A percentile compares a stretch with the other conserved stretches of the same genome.
These are phyloP conservation scores for Trametes punicea DNA, from an alignment of 768 basidiomycete species.

Conservation along the genomic window DNA sequence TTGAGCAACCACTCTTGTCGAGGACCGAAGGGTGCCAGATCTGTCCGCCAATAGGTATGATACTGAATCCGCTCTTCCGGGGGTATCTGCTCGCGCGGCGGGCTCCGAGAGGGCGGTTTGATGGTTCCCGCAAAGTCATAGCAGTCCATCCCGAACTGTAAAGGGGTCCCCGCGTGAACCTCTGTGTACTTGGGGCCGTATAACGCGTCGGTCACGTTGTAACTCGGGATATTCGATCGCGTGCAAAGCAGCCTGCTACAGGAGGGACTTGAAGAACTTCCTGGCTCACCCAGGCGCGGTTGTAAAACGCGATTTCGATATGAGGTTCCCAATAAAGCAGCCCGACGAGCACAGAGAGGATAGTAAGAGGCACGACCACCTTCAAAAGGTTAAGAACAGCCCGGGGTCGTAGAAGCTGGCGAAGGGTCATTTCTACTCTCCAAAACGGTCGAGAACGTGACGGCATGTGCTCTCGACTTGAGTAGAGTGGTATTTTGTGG, in stretches of 20 bases:
- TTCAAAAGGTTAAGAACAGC: constrained; percentile 20
- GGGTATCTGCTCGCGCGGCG: constrained; percentile 8
- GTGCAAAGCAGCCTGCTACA: constrained; percentile 73
- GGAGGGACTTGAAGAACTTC: constrained; percentile 68
- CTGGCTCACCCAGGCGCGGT: constrained; percentile 65
- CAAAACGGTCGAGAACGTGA: not conserved
- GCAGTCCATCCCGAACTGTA: constrained; percentile 84
- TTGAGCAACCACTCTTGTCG: constrained; percentile 91
- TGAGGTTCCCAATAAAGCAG: constrained; percentile 76
- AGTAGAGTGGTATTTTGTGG: not conserved
- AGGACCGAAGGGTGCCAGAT: constrained; percentile 75
- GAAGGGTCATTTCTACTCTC: not conserved
- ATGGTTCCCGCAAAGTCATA: constrained; percentile 91
- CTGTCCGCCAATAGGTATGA: constrained; percentile 94
- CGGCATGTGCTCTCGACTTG: not conserved
- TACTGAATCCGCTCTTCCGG: constrained; percentile 51
- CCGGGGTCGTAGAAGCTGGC: constrained; percentile 18
- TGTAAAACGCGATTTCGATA: constrained; percentile 79
- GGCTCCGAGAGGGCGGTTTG: constrained; percentile 24
- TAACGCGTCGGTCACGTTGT: constrained; percentile 64
- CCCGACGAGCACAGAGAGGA: constrained; percentile 40
- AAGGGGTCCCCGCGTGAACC: constrained; percentile 75
- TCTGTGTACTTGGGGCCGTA: constrained; percentile 64
- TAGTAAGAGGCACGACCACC: constrained; percentile 19
- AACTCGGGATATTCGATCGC: constrained; percentile 55